Evolutionary conservation across 495 filamentous ascomycete genomes (phyloP).

Genomic region (Hamigera avellanea): DNA sequence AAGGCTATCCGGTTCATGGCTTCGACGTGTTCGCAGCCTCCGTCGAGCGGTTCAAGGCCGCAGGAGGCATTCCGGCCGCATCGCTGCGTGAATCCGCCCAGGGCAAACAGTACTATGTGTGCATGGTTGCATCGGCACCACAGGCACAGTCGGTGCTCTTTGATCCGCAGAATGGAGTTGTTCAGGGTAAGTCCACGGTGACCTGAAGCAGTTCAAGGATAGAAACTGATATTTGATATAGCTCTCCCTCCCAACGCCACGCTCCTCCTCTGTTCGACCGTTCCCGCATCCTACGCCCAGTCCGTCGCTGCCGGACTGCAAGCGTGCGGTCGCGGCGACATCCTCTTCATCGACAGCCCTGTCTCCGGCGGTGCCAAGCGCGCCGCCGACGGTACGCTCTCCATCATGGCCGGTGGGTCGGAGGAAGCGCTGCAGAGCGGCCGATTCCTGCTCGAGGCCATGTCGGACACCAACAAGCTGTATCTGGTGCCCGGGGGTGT

Average conservation of each 20-base stretch:
- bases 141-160: slow-evolving; percentile 60
- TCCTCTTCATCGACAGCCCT: slow-evolving; percentile 60
- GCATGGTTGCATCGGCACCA: slow-evolving; percentile 68
- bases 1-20: slow-evolving; percentile 56
- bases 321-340: slow-evolving; percentile 44
- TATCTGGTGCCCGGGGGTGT: slow-evolving; percentile 65
- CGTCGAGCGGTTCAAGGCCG: slow-evolving; percentile 54
- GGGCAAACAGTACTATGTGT: slow-evolving; percentile 50
- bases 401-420: slow-evolving; percentile 65
- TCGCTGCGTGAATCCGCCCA: slow-evolving; percentile 54
- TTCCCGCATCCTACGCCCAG: slow-evolving; percentile 54
- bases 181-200: slow-evolving; percentile 15
- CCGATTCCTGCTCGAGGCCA: slow-evolving; percentile 46
- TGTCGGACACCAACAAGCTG: slow-evolving; percentile 50
- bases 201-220: not conserved
- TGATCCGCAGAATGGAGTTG: slow-evolving; percentile 44
- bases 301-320: slow-evolving; percentile 45
- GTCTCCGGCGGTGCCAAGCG: slow-evolving; percentile 68
- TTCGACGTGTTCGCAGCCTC: slow-evolving; percentile 69
- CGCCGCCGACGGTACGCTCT: slow-evolving; percentile 65
- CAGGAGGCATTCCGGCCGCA: slow-evolving; percentile 49
- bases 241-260: slow-evolving; percentile 45
- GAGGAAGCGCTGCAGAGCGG: slow-evolving; percentile 47
- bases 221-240: slow-evolving; percentile 2
- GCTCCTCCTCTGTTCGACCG: slow-evolving; percentile 65